Evolutionary conservation across 2,329 filamentous ascomycete species (phyloP), one percentile per base, ranked within the genome.

Genomic region (Clarireedia homoeocarpa): DNA sequence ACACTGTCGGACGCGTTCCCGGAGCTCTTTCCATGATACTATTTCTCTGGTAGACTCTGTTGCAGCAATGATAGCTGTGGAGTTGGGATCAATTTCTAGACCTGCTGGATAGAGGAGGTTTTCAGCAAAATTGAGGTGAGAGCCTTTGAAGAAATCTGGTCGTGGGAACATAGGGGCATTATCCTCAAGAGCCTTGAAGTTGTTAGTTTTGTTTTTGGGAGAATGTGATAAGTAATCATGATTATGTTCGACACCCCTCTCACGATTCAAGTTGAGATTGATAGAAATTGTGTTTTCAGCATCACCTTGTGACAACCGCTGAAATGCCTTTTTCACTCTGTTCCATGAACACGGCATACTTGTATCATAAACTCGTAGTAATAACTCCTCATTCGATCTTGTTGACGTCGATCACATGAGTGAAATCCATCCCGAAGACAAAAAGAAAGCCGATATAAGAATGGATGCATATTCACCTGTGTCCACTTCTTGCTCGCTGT

Each of bases 91-190:
- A 6, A 83, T 71, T 14, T 73, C 65, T 23, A 72, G 72, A 39
- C 80, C 74, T 50, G 76, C 77, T 3, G 92, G 92, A 70, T 86
- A 96, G 3, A 99, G 82, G 53, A 97, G 77, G 70, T 99, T 99
- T 74, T 97, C 89, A 26, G 92, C 91, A 69, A 96, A 97, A 71
- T 97, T 99, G 62, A 97, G 77, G 57, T 77, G 83, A 14, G 88
- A 81, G 9, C 85, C 86, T 56, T 83, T 71, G 70, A 96, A 97
- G 76, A 96, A 97, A 58, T 84, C 76, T 6, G 92, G 91, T 24
- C 90, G 84, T 24, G 92, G 92, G 66, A 91, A 97, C 79, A 97
- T 88, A 48, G 82, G 77, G 5, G 83, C 79, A 54, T 81, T 72
- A 42, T 79, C 69, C 24, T 87, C 81, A 17, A 96, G 75, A 44